These are phyloP conservation scores for Cyanidioschyzon merolae DNA, from an alignment of 23 red algal genomes.

Conservation along the genomic window DNA sequence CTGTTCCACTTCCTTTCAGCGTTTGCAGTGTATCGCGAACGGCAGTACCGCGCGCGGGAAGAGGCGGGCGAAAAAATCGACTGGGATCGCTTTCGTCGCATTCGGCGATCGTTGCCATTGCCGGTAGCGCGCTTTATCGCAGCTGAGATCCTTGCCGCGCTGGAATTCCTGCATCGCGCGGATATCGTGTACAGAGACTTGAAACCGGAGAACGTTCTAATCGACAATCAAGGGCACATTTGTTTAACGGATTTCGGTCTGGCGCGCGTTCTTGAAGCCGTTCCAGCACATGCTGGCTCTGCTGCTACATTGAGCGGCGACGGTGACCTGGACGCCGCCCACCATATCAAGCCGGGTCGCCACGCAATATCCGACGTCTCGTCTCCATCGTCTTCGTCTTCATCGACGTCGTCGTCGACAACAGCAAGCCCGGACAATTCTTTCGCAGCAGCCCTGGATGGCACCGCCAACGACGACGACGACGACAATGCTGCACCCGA, in stretches of 20 bases:
- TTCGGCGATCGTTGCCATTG: slow-evolving; percentile 36
- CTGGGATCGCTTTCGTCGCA: slow-evolving; percentile 7
- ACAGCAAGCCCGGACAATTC: not conserved
- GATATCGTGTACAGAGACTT: slow-evolving; percentile 82
- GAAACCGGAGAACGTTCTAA: slow-evolving; percentile 75
- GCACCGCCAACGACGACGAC: not conserved
- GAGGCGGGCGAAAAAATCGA: slow-evolving; percentile 8
- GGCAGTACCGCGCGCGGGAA: not conserved
- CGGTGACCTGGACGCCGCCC: not conserved
- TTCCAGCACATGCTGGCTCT: not conserved
- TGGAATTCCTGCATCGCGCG: slow-evolving; percentile 64
- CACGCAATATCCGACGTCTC: not conserved
- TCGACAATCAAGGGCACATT: slow-evolving; percentile 57
- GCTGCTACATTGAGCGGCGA: not conserved
- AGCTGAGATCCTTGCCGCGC: slow-evolving; percentile 61
- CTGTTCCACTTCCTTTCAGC: slow-evolving; percentile 46
- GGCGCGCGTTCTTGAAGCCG: slow-evolving; percentile 10
- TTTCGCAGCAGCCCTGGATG: not conserved
- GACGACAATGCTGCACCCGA: not conserved
- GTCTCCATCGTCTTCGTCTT: slow-evolving; percentile 6
- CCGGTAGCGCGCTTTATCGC: slow-evolving; percentile 51
- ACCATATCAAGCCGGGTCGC: slow-evolving; percentile 5
- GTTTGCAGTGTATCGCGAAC: not conserved
- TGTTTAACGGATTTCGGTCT: slow-evolving; percentile 74
- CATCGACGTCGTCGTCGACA: not conserved